Evolutionary conservation across 2,329 filamentous ascomycete species (phyloP).

Genomic region (Neofusicoccum cordaticola): DNA sequence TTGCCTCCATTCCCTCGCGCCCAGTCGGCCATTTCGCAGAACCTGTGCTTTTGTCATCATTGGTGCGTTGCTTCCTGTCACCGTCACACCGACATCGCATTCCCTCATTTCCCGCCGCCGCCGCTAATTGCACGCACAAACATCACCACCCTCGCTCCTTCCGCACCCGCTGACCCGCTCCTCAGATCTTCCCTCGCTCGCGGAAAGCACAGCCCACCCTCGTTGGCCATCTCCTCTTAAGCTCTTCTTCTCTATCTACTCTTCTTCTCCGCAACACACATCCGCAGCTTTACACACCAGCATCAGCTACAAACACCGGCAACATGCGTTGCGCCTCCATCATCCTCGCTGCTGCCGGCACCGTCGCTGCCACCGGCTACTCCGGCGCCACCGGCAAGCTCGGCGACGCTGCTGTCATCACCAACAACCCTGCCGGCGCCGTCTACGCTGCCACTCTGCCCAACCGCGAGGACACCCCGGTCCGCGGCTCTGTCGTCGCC

Average conservation of each 20-base stretch:
- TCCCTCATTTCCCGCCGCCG: conserved; percentile 8
- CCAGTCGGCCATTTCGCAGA: background rate
- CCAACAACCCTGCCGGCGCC: conserved; percentile 39
- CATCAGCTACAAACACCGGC: background rate
- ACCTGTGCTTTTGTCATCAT: background rate
- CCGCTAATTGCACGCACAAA: background rate
- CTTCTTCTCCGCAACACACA: background rate
- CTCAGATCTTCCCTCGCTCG: background rate
- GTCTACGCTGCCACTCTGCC: conserved; percentile 40
- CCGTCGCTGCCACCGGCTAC: conserved; percentile 24
- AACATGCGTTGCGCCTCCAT: conserved; percentile 21
- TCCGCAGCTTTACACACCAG: background rate
- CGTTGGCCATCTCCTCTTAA: background rate
- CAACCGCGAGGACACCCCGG: conserved; percentile 29
- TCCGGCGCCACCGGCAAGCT: conserved; percentile 22
- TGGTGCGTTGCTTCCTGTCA: conserved; percentile 1
- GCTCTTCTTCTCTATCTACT: background rate
- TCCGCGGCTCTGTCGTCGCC: conserved; percentile 36
- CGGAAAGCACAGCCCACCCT: background rate
- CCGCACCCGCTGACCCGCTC: background rate
- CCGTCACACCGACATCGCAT: conserved; percentile 9
- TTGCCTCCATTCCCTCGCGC: background rate
- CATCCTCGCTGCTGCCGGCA: conserved; percentile 24
- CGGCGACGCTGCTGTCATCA: conserved; percentile 33
- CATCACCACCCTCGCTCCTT: background rate